Evolutionary conservation across 2,329 filamentous ascomycete species (phyloP), one percentile per base, ranked within the genome.

Genomic region (Claviceps spartinae): DNA sequence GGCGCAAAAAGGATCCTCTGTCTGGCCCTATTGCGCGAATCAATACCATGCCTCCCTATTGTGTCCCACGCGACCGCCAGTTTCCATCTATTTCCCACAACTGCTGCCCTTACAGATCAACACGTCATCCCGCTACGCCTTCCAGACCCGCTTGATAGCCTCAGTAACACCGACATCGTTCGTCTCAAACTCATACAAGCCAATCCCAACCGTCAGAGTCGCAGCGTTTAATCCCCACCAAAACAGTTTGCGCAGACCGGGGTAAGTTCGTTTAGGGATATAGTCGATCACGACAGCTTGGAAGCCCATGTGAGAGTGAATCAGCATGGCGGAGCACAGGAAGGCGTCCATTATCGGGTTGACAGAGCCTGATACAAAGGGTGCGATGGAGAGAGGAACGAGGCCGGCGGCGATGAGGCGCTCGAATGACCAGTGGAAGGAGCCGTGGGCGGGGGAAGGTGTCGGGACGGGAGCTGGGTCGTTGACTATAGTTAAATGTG

Each of bases 341-440:
- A 90, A 71, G 56, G 90, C 89, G 68, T 98, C 93, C 63, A 85
- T 79, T 57, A 85, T 76, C 49, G 93, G 93, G 79, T 95, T 95
- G 59, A 97, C 77, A 41, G 88, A 88, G 64, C 90, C 90, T 55
- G 87, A 83, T 55, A 90, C 90, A 71, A 98, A 98, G 57, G 93
- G 93, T 41, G 89, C 85, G 59, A 97, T 76, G 57, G 85, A 88
- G 58, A 98, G 76, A 49, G 93, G 94, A 56, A 98, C 74, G 56
- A 98, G 81, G 52, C 82, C 85, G 53, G 81, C 84, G 53, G 88
- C 84, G 61, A 97, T 73, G 52, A 88, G 67, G 65, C 88, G 89
- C 77, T 98, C 93, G 64, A 95, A 95, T 55, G 86, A 87, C 93
- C 93, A 98, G 79, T 98, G 93, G 76, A 97, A 98, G 70, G 86